Percentiles rank a stretch among this genome's conserved stretches.
Conservation (phyloP, 1,284 basidiomycete species). For the Moesziomyces antarcticus region DNA sequence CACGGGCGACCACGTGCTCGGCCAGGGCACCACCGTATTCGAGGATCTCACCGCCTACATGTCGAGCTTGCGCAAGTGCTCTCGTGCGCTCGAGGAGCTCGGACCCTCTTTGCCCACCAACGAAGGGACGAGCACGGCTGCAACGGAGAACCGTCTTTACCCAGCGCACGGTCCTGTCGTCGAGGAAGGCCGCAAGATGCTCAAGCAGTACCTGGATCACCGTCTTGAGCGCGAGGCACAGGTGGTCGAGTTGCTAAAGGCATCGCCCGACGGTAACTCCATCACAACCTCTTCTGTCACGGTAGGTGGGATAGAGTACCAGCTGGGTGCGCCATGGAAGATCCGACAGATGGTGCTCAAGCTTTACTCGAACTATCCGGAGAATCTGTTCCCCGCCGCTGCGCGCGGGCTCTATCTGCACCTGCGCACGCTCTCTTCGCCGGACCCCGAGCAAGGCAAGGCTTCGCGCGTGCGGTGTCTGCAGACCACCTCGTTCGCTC, state of each 20-base stretch:
- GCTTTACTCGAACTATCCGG: slow-evolving; percentile 76
- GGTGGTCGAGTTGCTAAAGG: slow-evolving; percentile 75
- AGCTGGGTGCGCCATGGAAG: slow-evolving; percentile 49
- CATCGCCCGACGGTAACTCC: slow-evolving; percentile 68
- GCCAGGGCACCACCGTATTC: slow-evolving; percentile 89
- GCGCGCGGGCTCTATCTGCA: slow-evolving; percentile 78
- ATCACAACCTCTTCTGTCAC: slow-evolving; percentile 9
- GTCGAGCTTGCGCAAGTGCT: slow-evolving; percentile 75
- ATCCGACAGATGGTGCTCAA: slow-evolving; percentile 55
- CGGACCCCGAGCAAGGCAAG: slow-evolving; percentile 23
- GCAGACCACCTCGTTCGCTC: slow-evolving; percentile 31
- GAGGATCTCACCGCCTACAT: slow-evolving; percentile 84
- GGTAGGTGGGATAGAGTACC: slow-evolving; percentile 8
- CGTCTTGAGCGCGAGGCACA: slow-evolving; percentile 83
- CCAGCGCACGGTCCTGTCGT: slow-evolving; percentile 89
- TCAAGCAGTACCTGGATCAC: slow-evolving; percentile 82
- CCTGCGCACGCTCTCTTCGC: slow-evolving; percentile 74
- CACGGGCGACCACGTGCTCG: slow-evolving; percentile 90
- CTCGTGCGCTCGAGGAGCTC: slow-evolving; percentile 69
- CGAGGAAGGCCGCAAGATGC: slow-evolving; percentile 71
- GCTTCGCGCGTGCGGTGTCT: slow-evolving; percentile 29
- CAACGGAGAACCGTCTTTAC: slow-evolving; percentile 72
- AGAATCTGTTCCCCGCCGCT: slow-evolving; percentile 79
- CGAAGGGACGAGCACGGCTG: slow-evolving; percentile 11
- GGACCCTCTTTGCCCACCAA: slow-evolving; percentile 9